Evolutionary conservation across 345 rosid species (phyloP), one percentile per base, ranked within the genome.

Genomic region (Eucalyptus pauciflora): DNA sequence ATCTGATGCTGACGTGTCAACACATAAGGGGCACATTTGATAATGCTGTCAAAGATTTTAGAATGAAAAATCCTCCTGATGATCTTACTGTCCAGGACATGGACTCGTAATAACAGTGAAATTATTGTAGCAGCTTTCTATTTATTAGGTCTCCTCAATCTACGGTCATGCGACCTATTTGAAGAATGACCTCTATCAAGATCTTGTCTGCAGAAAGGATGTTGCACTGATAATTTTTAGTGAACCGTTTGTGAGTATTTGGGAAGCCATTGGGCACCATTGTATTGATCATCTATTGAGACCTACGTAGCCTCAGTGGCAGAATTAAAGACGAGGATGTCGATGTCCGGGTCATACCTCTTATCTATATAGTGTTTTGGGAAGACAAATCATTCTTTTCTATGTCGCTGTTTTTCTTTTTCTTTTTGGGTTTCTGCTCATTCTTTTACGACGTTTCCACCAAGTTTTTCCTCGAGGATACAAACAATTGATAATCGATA

Each of bases 21-120:
- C 98, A 96, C 71, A 96, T 96, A 83, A 93, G 98, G 92, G 92
- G 93, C 86, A 94, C 93, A 71, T 95, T 96, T 24, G 96, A 94
- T 86, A 94, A 94, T 89, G 94, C 94, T 16, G 95, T 97, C 90
- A 90, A 69, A 85, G 94, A 93, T 86, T 91, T 86, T 89, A 94
- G 89, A 85, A 87, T 85, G 50, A 88, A 86, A 51, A 85, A 86
- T 24, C 56, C 85, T 85, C 54, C 88, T 14, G 31, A 83, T 18
- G 29, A 24, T 50, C 52, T 62, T 7, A 29, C 87, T 86, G 37
- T 87, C 31, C 20, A 79, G 86, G 88, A 79, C 8, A 48, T 79
- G 90, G 86, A 89, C 52, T 76, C 88, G 3, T 88, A 89, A 31
- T 79, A 31, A 41, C 13, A 1, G 52, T 37, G 79, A 52, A 88